These are phyloP conservation scores for Pseudogymnoascus verrucosus DNA, from an alignment of 2,329 filamentous ascomycete species.

Conservation along the genomic window DNA sequence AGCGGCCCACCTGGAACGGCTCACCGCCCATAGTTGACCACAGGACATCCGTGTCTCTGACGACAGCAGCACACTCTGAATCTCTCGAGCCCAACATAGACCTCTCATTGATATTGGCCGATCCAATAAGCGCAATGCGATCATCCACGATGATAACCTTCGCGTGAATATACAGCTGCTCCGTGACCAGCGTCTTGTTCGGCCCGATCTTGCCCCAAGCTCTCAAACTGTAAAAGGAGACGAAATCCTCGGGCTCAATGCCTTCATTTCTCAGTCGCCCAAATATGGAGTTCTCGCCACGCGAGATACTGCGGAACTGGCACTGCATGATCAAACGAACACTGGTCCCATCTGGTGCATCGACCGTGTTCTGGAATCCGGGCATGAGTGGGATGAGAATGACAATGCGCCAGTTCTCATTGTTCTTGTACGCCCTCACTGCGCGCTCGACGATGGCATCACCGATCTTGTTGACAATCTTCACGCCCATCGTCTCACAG, in stretches of 20 bases:
- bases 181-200: constrained; percentile 76
- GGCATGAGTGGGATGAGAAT: constrained; percentile 93
- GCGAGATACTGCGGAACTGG: constrained; percentile 91
- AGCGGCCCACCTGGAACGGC: constrained; percentile 83
- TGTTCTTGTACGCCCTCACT: constrained; percentile 71
- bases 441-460: constrained; percentile 92
- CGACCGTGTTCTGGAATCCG: constrained; percentile 96
- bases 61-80: constrained; percentile 82
- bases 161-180: constrained; percentile 96
- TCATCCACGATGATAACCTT: constrained; percentile 97
- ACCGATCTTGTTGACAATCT: constrained; percentile 87
- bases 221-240: constrained; percentile 86
- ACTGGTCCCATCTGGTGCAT: constrained; percentile 87
- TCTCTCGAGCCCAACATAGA: constrained; percentile 90
- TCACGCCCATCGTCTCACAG: constrained; percentile 77
- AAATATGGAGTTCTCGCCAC: constrained; percentile 87
- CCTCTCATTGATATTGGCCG: constrained; percentile 96
- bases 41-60: constrained; percentile 88
- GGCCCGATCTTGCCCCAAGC: constrained; percentile 88
- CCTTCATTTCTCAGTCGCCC: constrained; percentile 68
- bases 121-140: constrained; percentile 85
- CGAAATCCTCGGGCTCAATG: constrained; percentile 91
- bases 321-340: constrained; percentile 94
- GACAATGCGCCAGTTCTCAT: constrained; percentile 83
- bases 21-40: constrained; percentile 85